These are phyloP conservation scores for Paralagenidium karlingii DNA, from an alignment of 352 stramenopile genomes.

Conservation along the genomic window DNA sequence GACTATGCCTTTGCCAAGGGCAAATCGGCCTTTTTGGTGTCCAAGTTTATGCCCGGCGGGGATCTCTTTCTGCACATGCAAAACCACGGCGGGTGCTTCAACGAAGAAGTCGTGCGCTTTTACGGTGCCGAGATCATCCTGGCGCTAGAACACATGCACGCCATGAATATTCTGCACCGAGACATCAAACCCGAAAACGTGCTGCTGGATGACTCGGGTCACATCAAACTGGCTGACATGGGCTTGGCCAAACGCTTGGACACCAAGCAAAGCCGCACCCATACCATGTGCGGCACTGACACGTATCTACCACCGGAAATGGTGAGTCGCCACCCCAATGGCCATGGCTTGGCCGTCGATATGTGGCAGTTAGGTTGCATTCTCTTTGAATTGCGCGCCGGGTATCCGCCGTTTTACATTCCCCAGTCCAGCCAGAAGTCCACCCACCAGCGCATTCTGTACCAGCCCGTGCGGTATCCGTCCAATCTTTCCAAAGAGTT, in stretches of 20 bases:
- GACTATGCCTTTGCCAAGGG: slow-evolving; percentile 92
- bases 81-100: slow-evolving; percentile 69
- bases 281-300: slow-evolving; percentile 85
- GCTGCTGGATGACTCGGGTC: slow-evolving; percentile 72
- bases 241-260: slow-evolving; percentile 84
- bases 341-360: slow-evolving; percentile 84
- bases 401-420: slow-evolving; percentile 88
- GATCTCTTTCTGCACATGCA: slow-evolving; percentile 90
- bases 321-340: slow-evolving; percentile 49
- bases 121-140: slow-evolving; percentile 76
- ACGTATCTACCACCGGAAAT: slow-evolving; percentile 87
- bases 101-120: slow-evolving; percentile 65
- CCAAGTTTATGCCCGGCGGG: slow-evolving; percentile 97
- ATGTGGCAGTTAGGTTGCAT: slow-evolving; percentile 91
- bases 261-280: slow-evolving; percentile 51
- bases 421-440: slow-evolving; percentile 80
- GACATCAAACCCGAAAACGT: slow-evolving; percentile 93
- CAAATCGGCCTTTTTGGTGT: slow-evolving; percentile 95
- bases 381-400: slow-evolving; percentile 87
- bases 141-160: slow-evolving; percentile 82
- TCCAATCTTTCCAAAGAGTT: slow-evolving; percentile 71
- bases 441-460: slow-evolving; percentile 86
- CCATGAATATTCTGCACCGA: slow-evolving; percentile 87
- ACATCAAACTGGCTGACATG: slow-evolving; percentile 88
- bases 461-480: slow-evolving; percentile 75